Percentiles rank a stretch among this genome's conserved stretches.
Conservation (phyloP, 108 stramenopile genomes). For the Skeletonema menzelii region DNA sequence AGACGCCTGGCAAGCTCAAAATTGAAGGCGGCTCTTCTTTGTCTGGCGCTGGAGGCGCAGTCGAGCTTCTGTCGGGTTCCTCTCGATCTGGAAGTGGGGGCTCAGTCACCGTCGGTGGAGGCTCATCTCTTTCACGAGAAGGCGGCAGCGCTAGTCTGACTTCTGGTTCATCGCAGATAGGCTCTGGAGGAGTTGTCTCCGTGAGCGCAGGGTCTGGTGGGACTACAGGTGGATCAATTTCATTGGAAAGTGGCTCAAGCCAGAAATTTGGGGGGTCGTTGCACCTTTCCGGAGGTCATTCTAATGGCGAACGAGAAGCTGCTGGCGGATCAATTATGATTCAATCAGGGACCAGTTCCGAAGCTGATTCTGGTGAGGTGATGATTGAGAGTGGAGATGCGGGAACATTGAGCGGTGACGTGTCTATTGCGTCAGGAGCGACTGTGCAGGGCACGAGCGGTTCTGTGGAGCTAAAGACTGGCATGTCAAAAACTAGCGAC, state of each 20-base stretch:
- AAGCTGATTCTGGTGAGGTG: conserved; percentile 2
- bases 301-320: not conserved
- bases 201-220: conserved; percentile 21
- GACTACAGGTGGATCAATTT: conserved; percentile 23
- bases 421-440: conserved; percentile 11
- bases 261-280: conserved; percentile 5
- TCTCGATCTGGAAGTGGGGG: conserved; percentile 11
- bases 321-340: conserved; percentile 3
- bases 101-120: not conserved
- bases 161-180: conserved; percentile 3
- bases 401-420: conserved; percentile 10
- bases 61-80: not conserved
- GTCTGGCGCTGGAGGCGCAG: not conserved
- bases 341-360: conserved; percentile 26
- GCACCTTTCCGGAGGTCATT: conserved; percentile 5
- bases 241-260: conserved; percentile 24
- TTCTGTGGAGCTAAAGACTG: conserved; percentile 7
- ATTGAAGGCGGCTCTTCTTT: conserved; percentile 1
- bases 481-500: conserved; percentile 1
- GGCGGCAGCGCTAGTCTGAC: conserved; percentile 1
- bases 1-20: conserved; percentile 6
- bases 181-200: conserved; percentile 5
- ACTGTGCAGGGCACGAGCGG: conserved; percentile 14
- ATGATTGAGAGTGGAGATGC: conserved; percentile 9
- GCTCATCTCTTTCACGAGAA: not conserved